A percentile compares a stretch with the other conserved stretches of the same genome.
Conservation (phyloP, 140 eudicot species). For the Flaveria floridana region DNA sequence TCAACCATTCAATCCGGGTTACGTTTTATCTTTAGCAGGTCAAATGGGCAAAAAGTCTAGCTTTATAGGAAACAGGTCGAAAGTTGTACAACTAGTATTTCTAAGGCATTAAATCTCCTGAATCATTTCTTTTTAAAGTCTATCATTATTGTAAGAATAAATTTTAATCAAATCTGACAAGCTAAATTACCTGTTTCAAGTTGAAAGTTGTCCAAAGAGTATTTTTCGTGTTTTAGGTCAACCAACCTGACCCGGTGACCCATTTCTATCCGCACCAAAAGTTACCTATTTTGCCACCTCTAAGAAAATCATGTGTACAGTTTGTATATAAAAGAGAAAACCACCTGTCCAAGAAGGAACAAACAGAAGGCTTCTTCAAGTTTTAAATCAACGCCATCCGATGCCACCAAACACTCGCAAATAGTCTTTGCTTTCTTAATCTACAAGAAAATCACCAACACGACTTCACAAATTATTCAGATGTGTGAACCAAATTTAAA, state of each 20-base stretch:
- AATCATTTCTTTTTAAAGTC: background rate
- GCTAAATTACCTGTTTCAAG: background rate
- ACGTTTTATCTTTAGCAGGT: background rate
- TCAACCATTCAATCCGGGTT: conserved; percentile 1
- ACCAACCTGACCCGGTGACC: background rate
- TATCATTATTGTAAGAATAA: background rate
- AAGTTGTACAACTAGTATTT: background rate
- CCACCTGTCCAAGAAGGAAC: conserved; percentile 90
- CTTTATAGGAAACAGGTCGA: background rate
- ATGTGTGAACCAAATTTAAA: conserved; percentile 5
- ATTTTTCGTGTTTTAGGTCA: background rate
- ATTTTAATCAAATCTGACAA: background rate
- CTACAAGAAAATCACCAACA: conserved; percentile 38
- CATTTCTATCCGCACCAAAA: background rate
- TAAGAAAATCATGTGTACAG: conserved; percentile 11
- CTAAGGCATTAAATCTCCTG: background rate
- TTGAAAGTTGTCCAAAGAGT: conserved; percentile 3
- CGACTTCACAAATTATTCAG: conserved; percentile 10
- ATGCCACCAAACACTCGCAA: conserved; percentile 72
- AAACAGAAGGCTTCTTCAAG: conserved; percentile 88
- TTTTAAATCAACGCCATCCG: conserved; percentile 84
- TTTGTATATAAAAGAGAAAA: conserved; percentile 14
- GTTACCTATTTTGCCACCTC: conserved; percentile 4
- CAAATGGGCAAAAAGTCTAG: background rate
- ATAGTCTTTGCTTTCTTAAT: conserved; percentile 66